Base-by-base conservation (phyloP, 805 yeast species). In the Candida michaelii region DNA sequence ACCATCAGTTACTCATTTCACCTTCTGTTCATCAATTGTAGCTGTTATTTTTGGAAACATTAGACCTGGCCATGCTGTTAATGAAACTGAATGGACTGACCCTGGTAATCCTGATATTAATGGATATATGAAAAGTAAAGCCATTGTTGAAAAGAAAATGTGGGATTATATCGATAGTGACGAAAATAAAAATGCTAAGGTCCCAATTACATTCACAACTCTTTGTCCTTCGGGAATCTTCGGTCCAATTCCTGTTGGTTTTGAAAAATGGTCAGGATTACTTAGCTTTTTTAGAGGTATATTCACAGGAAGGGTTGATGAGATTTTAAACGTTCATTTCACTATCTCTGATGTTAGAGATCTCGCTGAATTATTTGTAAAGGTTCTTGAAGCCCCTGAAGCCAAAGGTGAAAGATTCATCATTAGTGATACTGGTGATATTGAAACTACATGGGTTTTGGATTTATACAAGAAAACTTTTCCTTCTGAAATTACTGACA, bases 151-250 rank as follows among this genome's bases (percentile, higher is more conserved):
- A 14, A 25, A 35, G 12, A 37, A 36, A 17, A 32, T 37, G 5
- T 43, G 45, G 43, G 44, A 48, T 7, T 49, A 34, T 25, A 21
- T 41, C 16, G 49, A 30, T 11, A 36, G 45, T 15, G 42, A 39
- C 14, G 46, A 24, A 12, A 44, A 44, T 16, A 16, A 11, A 5
- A 24, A 39, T 9, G 18, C 39, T 4, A 23, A 15, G 5, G 10
- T 21, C n/a, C 46, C 46, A 4, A 31, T 39, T 1, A 27, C 25
- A 11, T 24, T 46, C n/a, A 33, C 37, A 17, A 39, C 21, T 14
- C 12, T 46, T 15, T 15, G 30, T 11, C 49, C 49, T 3, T 31
- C 10, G 16, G 44, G 30, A 4, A 40, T 46, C 27, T 15, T 11
- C 19, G 49, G 49, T 5, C 45, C 47, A 3, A 24, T 40, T 25